Base-by-base conservation (phyloP, 1,284 basidiomycete species). In the Meira miltonrushii region DNA sequence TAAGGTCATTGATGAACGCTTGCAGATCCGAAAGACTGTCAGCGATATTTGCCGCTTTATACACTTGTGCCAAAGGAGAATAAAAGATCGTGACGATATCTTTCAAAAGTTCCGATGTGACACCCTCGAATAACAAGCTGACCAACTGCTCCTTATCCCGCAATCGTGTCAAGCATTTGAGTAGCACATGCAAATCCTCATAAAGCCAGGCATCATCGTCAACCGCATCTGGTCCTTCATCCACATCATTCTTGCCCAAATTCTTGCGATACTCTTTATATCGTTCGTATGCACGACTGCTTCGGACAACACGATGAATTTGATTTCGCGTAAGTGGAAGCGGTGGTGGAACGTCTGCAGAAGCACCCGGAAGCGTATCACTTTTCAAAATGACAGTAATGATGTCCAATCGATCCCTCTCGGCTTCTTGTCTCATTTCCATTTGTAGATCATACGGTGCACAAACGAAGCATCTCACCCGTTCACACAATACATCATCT, bases 51-150 rank as follows among this genome's bases (percentile, higher is more conserved):
- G 95, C 95, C 3, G 94, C 94, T 75, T 90, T 88, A 82, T 98
- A 99, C 1, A 98, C 95, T 72, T 94, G 90, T 0, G 95, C 95
- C n/a, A 99, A 82, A 1, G 95, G 95, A 0, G 93, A 82, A 79
- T 99, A 99, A 80, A 99, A 98, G 63, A 99, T 98, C 11, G 95
- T 97, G 70, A 99, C 92, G 63, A 99, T 97, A 78, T 99, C 95
- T 80, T 94, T 97, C 70, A 98, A 82, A 41, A 99, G 81, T 51
- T 97, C 94, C 2, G 95, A 87, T 0, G 95, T 98, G 43, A 88
- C 88, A 12, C 93, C 92, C 84, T 99, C 94, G 68, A 96, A 97
- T 54, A 99, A 89, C 50, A 99, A 82, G 54, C 88, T 89, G 67
- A 98, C 88, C 67, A 99, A 75, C 78, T 94, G 89, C 76, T 98